Conservation (phyloP, 805 yeast genomes). For the Cephaloascus fragrans region DNA sequence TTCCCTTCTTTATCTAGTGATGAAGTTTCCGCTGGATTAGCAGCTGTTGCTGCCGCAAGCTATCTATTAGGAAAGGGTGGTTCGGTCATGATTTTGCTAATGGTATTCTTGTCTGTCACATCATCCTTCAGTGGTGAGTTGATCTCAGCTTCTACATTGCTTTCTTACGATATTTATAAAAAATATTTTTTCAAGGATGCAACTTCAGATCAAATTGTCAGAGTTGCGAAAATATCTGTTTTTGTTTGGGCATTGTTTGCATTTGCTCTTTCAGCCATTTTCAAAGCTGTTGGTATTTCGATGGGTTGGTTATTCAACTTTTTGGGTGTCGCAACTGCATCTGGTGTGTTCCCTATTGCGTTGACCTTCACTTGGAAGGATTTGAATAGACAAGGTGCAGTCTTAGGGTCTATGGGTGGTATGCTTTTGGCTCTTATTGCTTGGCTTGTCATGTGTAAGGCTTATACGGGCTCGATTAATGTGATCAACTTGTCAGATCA, state of each 20-base stretch:
- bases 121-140: conserved; percentile 31
- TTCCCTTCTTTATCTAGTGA: conserved; percentile 8
- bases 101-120: conserved; percentile 27
- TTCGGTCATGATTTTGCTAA: conserved; percentile 11
- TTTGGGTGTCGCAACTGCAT: conserved; percentile 15
- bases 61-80: conserved; percentile 17
- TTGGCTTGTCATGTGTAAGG: conserved; percentile 27
- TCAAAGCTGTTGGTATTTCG: conserved; percentile 14
- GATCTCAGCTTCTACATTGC: conserved; percentile 27
- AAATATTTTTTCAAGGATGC: conserved; percentile 14
- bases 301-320: conserved; percentile 29
- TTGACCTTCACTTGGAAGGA: conserved; percentile 18
- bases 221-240: conserved; percentile 12
- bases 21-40: conserved; percentile 13
- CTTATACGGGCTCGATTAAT: conserved; percentile 21
- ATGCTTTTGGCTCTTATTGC: conserved; percentile 22
- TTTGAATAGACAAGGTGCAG: conserved; percentile 24
- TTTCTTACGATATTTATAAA: conserved; percentile 16
- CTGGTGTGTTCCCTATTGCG: conserved; percentile 16
- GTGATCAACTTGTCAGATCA: conserved; percentile 20
- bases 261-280: conserved; percentile 12
- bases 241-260: conserved; percentile 12
- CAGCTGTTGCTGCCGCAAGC: conserved; percentile 11
- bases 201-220: conserved; percentile 14
- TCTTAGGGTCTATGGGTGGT: conserved; percentile 26